Conservation (phyloP, 2,329 filamentous ascomycete species). For the Chalara sp. region DNA sequence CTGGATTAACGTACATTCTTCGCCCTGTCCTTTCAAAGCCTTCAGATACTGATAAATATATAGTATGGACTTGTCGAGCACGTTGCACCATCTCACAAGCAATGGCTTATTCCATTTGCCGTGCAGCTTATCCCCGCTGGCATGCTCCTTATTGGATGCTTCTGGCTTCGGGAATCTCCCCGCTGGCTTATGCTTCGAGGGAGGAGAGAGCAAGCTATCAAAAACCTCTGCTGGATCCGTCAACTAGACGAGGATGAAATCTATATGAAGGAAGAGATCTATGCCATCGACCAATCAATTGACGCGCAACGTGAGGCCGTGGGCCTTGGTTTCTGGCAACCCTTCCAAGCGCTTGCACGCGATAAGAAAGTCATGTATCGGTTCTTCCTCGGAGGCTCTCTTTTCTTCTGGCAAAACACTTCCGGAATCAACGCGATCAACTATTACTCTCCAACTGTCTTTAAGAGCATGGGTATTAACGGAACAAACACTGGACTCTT, state of each 20-base stretch:
- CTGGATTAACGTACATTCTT: slow-evolving; percentile 41
- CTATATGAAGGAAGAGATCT: slow-evolving; percentile 69
- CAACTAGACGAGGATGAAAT: slow-evolving; percentile 47
- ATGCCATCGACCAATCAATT: slow-evolving; percentile 62
- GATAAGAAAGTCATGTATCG: slow-evolving; percentile 30
- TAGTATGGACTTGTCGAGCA: slow-evolving; percentile 35
- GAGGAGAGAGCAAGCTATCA: slow-evolving; percentile 50
- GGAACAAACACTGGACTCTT: slow-evolving; percentile 51
- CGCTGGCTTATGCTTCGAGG: slow-evolving; percentile 63
- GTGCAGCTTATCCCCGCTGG: slow-evolving; percentile 62
- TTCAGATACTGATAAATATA: neutral
- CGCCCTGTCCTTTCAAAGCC: slow-evolving; percentile 24
- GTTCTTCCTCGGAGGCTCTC: slow-evolving; percentile 64
- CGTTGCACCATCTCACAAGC: slow-evolving; percentile 30
- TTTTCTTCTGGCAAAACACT: slow-evolving; percentile 77
- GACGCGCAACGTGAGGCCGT: slow-evolving; percentile 56
- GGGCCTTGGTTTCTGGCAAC: slow-evolving; percentile 69
- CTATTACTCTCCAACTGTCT: slow-evolving; percentile 66
- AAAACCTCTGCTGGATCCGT: slow-evolving; percentile 58
- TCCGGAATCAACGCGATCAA: slow-evolving; percentile 74
- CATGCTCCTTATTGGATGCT: slow-evolving; percentile 49
- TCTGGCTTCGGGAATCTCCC: slow-evolving; percentile 59
- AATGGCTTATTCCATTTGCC: slow-evolving; percentile 57
- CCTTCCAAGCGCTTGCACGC: slow-evolving; percentile 50
- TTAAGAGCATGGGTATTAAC: slow-evolving; percentile 52